Conservation (phyloP, 2,329 filamentous ascomycete species). For the Curvularia spicifera region DNA sequence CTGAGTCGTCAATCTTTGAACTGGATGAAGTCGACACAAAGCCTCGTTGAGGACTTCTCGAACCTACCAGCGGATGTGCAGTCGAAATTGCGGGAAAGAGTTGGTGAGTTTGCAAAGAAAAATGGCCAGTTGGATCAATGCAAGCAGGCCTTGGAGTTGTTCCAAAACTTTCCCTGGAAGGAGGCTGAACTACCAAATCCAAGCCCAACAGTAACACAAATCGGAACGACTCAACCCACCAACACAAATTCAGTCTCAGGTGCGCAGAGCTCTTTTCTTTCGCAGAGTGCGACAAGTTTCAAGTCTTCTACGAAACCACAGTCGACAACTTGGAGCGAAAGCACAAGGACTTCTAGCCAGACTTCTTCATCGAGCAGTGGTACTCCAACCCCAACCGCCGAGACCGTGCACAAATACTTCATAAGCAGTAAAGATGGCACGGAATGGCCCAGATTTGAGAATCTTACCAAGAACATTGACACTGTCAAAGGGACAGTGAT, state of each 20-base stretch:
- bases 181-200: constrained; percentile 6
- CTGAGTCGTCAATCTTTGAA: constrained; percentile 18
- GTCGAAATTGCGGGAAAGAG: constrained; percentile 2
- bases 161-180: constrained; percentile 25
- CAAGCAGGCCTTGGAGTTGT: constrained; percentile 13
- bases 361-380: background rate
- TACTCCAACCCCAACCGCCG: background rate
- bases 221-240: background rate
- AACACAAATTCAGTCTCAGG: background rate
- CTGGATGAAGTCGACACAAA: constrained; percentile 20
- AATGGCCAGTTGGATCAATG: constrained; percentile 15
- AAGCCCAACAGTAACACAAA: background rate
- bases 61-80: constrained; percentile 12
- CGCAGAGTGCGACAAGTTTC: background rate
- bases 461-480: background rate
- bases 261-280: background rate
- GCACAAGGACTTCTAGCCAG: background rate
- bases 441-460: background rate
- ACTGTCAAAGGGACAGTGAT: background rate
- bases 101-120: background rate
- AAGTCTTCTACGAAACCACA: background rate
- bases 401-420: too few species aligned
- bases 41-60: constrained; percentile 16
- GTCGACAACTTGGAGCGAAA: background rate
- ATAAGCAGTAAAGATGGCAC: background rate